These are phyloP conservation scores for Rachicladosporium sp. DNA, from an alignment of 2,329 filamentous ascomycete genomes.

Conservation along the genomic window DNA sequence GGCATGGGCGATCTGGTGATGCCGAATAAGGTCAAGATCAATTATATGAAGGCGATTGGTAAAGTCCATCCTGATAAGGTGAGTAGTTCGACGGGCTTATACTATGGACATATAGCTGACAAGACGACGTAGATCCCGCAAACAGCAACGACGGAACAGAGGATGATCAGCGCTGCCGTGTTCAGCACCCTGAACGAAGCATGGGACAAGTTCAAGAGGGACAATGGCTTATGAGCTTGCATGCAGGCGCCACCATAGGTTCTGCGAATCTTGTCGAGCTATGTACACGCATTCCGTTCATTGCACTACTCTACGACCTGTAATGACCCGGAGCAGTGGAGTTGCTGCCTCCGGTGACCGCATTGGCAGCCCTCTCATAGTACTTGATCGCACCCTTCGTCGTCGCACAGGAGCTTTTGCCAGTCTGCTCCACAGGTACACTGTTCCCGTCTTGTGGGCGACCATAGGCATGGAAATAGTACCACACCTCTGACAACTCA, in stretches of 20 bases:
- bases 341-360: no score
- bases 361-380: slow-evolving; percentile 26
- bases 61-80: slow-evolving; percentile 99
- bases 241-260: neutral
- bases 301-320: no score
- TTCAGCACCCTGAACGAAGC: slow-evolving; percentile 55
- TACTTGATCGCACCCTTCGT: slow-evolving; percentile 42
- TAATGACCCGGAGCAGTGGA: no score
- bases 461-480: slow-evolving; percentile 50
- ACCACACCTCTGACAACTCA: slow-evolving; percentile 51
- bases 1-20: slow-evolving; percentile 86
- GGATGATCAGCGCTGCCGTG: slow-evolving; percentile 53
- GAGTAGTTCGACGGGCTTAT: slow-evolving; percentile 23
- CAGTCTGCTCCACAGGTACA: slow-evolving; percentile 36
- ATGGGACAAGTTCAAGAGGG: slow-evolving; percentile 56
- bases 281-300: no score
- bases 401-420: slow-evolving; percentile 44
- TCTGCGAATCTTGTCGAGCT: no score
- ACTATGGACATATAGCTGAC: neutral
- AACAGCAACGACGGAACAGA: slow-evolving; percentile 52
- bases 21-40: slow-evolving; percentile 89
- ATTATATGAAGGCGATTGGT: slow-evolving; percentile 98
- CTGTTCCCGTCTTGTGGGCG: slow-evolving; percentile 41
- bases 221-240: slow-evolving; percentile 41
- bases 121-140: slow-evolving; percentile 42